phyloP scores from a whole-genome alignment of 139 green algal genomes.

The Raphidocelis subcapitata region DNA sequence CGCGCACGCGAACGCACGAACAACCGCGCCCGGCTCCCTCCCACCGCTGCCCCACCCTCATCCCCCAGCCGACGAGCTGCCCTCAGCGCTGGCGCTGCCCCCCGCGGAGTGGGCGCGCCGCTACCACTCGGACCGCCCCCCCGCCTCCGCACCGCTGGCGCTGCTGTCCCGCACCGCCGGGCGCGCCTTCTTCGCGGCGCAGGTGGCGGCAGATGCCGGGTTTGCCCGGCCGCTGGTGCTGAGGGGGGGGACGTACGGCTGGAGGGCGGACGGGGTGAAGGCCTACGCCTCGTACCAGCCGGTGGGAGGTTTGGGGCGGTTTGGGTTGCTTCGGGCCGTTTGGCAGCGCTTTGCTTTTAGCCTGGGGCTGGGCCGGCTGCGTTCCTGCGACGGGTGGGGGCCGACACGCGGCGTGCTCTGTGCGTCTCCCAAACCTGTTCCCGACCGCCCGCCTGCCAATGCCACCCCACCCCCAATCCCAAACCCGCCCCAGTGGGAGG shows the following conservation, averaged over 20 bases:
- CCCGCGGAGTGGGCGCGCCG: constrained; percentile 33
- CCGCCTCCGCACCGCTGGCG: constrained; percentile 40
- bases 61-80: constrained; percentile 47
- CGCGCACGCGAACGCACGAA: not conserved
- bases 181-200: constrained; percentile 64
- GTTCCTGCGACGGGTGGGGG: too few species aligned
- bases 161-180: constrained; percentile 57
- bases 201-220: constrained; percentile 48
- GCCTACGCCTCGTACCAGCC: constrained; percentile 54
- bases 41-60: not conserved
- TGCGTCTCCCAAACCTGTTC: not conserved
- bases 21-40: not conserved
- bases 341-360: not conserved
- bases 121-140: constrained; percentile 61
- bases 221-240: constrained; percentile 38
- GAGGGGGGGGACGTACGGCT: constrained; percentile 59
- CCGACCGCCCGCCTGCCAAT: not conserved
- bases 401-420: too few species aligned
- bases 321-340: too few species aligned
- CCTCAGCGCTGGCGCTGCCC: constrained; percentile 40
- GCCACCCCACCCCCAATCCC: not conserved
- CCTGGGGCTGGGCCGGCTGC: too few species aligned
- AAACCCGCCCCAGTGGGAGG: constrained; percentile 18
- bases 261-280: constrained; percentile 60
- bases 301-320: not conserved